Conservation (phyloP, 768 basidiomycete species). For the Bullera alba region DNA sequence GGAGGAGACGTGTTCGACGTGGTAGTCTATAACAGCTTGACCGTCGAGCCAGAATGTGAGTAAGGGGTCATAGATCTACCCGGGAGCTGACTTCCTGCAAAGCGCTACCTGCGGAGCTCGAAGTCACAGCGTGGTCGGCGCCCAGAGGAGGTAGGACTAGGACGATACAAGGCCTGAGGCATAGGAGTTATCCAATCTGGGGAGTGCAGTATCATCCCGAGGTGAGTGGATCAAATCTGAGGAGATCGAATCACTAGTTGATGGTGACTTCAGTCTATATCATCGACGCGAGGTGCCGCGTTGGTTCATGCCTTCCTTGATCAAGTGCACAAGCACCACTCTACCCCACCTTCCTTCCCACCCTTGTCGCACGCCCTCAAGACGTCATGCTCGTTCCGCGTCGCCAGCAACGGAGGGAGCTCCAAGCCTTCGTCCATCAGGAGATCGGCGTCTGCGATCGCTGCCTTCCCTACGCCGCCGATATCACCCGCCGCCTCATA, state of each 20-base stretch:
- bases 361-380: conserved; percentile 16
- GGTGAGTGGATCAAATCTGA: conserved; percentile 10
- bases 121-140: conserved; percentile 40
- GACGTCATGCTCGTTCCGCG: conserved; percentile 27
- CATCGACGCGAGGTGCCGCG: conserved; percentile 31
- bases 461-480: conserved; percentile 20
- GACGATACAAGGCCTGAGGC: conserved; percentile 39
- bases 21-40: conserved; percentile 45
- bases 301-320: conserved; percentile 34
- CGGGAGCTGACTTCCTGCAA: not conserved
- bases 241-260: not conserved
- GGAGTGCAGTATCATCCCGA: conserved; percentile 46
- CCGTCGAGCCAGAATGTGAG: conserved; percentile 34
- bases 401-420: conserved; percentile 4
- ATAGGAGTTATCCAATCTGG: conserved; percentile 33
- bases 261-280: conserved; percentile 28
- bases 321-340: conserved; percentile 23
- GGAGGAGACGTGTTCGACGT: conserved; percentile 22
- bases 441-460: conserved; percentile 3
- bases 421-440: not conserved
- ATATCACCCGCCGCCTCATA: conserved; percentile 13
- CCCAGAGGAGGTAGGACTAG: conserved; percentile 1
- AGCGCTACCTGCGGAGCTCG: conserved; percentile 38
- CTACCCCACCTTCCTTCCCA: conserved; percentile 21
- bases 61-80: not conserved